These are phyloP conservation scores for Leptomonas pyrrhocoris DNA, from an alignment of 208 protist species.

Conservation along the genomic window DNA sequence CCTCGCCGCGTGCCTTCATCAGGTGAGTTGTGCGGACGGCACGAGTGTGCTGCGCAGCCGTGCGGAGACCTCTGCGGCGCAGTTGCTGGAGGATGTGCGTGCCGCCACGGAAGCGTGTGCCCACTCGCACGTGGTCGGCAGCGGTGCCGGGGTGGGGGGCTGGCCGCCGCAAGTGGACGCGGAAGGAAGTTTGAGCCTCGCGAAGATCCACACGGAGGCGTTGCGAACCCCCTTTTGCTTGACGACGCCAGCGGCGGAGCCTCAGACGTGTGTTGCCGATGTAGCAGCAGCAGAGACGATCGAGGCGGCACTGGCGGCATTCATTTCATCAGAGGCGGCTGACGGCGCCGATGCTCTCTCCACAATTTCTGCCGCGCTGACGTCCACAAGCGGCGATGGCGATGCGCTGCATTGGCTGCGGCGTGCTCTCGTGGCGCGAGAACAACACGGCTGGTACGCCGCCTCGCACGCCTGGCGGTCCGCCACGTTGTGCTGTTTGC, in stretches of 20 bases:
- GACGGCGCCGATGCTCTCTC: slow-evolving; percentile 4
- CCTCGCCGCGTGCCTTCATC: slow-evolving; percentile 22
- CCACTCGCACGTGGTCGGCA: not conserved
- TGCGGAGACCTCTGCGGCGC: slow-evolving; percentile 24
- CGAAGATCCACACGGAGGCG: not conserved
- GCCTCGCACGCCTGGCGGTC: not conserved
- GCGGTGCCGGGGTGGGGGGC: not conserved
- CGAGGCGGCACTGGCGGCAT: slow-evolving; percentile 16
- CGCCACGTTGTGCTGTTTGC: slow-evolving; percentile 27
- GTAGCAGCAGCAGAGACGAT: not conserved
- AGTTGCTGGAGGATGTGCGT: slow-evolving; percentile 21
- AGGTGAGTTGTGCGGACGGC: slow-evolving; percentile 10
- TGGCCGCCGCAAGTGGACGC: not conserved
- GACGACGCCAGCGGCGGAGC: not conserved
- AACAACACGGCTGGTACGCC: slow-evolving; percentile 23
- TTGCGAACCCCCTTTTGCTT: not conserved
- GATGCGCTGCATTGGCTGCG: slow-evolving; percentile 28
- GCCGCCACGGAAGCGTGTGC: slow-evolving; percentile 4
- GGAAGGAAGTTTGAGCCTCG: not conserved
- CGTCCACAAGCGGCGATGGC: slow-evolving; percentile 1
- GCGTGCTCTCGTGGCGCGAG: slow-evolving; percentile 19
- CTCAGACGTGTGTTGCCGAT: not conserved
- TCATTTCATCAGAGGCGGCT: not conserved
- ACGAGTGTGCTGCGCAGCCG: slow-evolving; percentile 23
- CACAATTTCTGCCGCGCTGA: not conserved